A percentile compares a stretch with the other conserved stretches of the same genome.
Evolutionary conservation across 2,329 filamentous ascomycete species (phyloP).

Genomic region (Cytospora chrysosperma): DNA sequence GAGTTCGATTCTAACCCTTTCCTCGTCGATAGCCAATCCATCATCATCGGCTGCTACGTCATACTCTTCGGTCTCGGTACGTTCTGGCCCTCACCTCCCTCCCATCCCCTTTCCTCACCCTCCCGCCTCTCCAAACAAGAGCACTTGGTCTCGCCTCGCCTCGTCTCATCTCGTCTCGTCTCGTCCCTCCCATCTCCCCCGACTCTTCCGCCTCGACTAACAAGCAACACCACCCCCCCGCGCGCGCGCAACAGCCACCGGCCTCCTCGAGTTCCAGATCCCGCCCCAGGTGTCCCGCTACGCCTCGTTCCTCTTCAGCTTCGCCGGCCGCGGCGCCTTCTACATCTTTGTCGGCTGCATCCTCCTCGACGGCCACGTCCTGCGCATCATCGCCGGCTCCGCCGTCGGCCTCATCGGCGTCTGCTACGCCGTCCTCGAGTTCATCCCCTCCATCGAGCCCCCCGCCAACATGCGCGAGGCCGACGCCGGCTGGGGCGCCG

Average conservation of each 20-base stretch:
- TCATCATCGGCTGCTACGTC: slow-evolving; percentile 83
- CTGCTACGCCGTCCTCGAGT: slow-evolving; percentile 73
- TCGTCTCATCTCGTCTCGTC: no score
- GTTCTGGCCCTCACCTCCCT: slow-evolving; percentile 31
- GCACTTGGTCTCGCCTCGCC: no score
- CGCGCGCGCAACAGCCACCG: slow-evolving; percentile 13
- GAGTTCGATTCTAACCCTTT: slow-evolving; percentile 1
- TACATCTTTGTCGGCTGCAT: slow-evolving; percentile 94
- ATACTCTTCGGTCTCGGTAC: slow-evolving; percentile 85
- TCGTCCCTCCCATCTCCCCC: neutral
- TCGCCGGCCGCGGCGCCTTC: slow-evolving; percentile 92
- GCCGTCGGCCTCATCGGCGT: slow-evolving; percentile 77
- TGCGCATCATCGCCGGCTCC: slow-evolving; percentile 73
- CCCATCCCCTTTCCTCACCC: no score
- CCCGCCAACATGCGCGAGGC: slow-evolving; percentile 80
- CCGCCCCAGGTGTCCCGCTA: slow-evolving; percentile 90
- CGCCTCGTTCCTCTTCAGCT: slow-evolving; percentile 96
- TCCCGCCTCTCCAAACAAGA: neutral
- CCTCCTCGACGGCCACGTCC: slow-evolving; percentile 65
- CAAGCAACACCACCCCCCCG: neutral
- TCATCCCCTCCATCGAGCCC: slow-evolving; percentile 75
- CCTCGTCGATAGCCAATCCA: slow-evolving; percentile 53
- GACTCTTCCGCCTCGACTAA: neutral
- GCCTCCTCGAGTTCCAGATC: slow-evolving; percentile 75
- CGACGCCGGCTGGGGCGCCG: slow-evolving; percentile 73